A percentile compares a stretch with the other conserved stretches of the same genome.
These are phyloP conservation scores for Exophiala oligosperma DNA, from an alignment of 2,329 filamentous ascomycete genomes.

Conservation along the genomic window DNA sequence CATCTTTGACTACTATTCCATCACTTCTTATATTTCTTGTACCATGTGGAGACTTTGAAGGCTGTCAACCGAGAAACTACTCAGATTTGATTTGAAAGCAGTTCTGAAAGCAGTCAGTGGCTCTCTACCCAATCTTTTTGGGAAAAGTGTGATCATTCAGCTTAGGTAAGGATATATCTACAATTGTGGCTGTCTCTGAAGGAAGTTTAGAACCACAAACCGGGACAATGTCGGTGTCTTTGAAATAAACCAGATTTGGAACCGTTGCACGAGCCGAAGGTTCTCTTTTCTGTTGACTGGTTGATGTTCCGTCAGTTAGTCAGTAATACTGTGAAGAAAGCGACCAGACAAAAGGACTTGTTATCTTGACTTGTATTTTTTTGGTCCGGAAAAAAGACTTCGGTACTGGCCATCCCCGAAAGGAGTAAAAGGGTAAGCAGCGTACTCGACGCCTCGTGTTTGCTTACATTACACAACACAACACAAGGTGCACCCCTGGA, in stretches of 20 bases:
- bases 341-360: too few species aligned
- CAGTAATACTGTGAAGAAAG: not conserved
- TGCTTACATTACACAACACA: too few species aligned
- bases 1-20: too few species aligned
- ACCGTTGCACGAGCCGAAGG: not conserved
- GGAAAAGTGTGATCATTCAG: not conserved
- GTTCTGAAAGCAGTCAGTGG: not conserved
- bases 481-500: too few species aligned
- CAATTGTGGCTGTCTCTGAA: not conserved
- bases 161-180: not conserved
- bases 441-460: too few species aligned
- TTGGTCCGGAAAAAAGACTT: too few species aligned
- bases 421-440: too few species aligned
- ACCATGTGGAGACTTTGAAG: too few species aligned
- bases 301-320: not conserved
- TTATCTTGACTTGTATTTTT: too few species aligned
- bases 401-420: too few species aligned
- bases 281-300: not conserved
- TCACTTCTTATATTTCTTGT: too few species aligned
- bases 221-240: not conserved
- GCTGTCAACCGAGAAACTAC: slow-evolving; percentile 9
- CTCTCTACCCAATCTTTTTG: not conserved
- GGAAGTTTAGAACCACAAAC: not conserved
- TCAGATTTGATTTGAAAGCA: slow-evolving; percentile 1
- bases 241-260: not conserved